phyloP scores from a whole-genome alignment of 2,329 filamentous ascomycete species.

The Sclerotiophoma versabilis region DNA sequence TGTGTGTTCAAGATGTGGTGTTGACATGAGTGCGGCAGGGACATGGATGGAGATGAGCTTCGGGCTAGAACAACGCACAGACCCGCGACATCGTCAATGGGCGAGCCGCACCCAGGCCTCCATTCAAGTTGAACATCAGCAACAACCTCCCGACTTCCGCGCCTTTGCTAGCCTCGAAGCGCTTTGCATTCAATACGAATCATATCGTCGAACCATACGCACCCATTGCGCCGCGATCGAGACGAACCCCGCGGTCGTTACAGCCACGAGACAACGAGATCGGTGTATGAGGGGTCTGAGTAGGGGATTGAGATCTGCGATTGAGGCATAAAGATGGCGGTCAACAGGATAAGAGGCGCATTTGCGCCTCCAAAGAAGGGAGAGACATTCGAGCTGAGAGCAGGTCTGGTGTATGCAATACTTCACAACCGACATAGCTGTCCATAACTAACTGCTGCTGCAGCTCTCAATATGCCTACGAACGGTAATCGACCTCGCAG shows the following conservation, averaged over 20 bases:
- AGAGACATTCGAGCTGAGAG: slow-evolving; percentile 96
- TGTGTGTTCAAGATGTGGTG: slow-evolving; percentile 9
- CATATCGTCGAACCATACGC: background rate
- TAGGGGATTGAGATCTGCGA: slow-evolving; percentile 39
- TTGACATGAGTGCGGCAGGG: slow-evolving; percentile 6
- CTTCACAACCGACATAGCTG: slow-evolving; percentile 15
- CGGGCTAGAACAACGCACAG: slow-evolving; percentile 30
- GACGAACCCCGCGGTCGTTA: slow-evolving; percentile 2
- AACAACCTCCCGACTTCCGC: slow-evolving; percentile 17
- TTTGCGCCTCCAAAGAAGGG: slow-evolving; percentile 94
- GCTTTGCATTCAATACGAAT: background rate
- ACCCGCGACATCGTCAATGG: slow-evolving; percentile 33
- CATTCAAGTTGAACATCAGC: slow-evolving; percentile 20
- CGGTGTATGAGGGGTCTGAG: slow-evolving; percentile 46
- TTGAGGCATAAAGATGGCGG: slow-evolving; percentile 71
- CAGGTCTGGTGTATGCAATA: slow-evolving; percentile 73
- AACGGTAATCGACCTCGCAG: slow-evolving; percentile 63
- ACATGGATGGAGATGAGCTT: slow-evolving; percentile 10
- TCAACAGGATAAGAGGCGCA: slow-evolving; percentile 93
- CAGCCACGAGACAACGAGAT: slow-evolving; percentile 15
- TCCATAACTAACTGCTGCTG: slow-evolving; percentile 45
- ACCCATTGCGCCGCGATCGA: slow-evolving; percentile 9
- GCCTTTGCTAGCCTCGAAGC: background rate
- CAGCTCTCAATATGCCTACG: slow-evolving; percentile 97
- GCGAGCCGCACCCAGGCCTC: slow-evolving; percentile 34